Base-by-base conservation (phyloP, 208 protist species). In the Leishmania arabica region DNA sequence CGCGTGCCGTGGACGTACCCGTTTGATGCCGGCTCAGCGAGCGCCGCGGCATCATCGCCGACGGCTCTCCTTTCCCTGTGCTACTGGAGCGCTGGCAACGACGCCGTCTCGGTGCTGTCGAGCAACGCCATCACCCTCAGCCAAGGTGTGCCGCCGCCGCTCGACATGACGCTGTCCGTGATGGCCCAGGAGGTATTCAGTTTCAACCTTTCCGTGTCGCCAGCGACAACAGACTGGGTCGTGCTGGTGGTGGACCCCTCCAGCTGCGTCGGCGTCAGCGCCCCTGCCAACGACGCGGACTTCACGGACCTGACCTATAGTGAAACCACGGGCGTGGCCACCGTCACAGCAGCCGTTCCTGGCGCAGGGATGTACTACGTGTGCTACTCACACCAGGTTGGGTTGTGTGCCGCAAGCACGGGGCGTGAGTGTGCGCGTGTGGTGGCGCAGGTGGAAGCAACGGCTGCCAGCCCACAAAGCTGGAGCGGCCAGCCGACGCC, bases 341-440 rank as follows among this genome's bases (percentile, higher is more conserved):
- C 69, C 5, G 86, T 95, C n/a, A 89, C 81, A 21, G 78, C 93
- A 17, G 91, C 88, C 7, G 77, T 97, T 71, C 87, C 88, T 1
- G 51, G 45, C 27, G 84, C 88, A 24, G 93, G 92, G 7, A 88
- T 71, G 37, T 98, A 93, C 88, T 92, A 93, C 70, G 82, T 96
- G 42, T 98, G 95, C 81, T 96, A 96, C 88, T 91, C 92, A 15
- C 84, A 95, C 70, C 86, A 85, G 56, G 42, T n/a, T 0, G 90
- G 70, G 21, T n/a, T 49, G 19, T 95, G 92, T 79, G 85, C 77
- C 31, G 66, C 80, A 15, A 77, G 42, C 37, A 77, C 65, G 17
- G 80, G 66, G 17, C 71, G 84, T 24, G 91, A 97, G 62, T 96
- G 93, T 85, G 93, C 95, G 31, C 88, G 95, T 3, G 86, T 96